These are phyloP conservation scores for Ramaria rubella DNA, from an alignment of 768 basidiomycete species.

Conservation along the genomic window DNA sequence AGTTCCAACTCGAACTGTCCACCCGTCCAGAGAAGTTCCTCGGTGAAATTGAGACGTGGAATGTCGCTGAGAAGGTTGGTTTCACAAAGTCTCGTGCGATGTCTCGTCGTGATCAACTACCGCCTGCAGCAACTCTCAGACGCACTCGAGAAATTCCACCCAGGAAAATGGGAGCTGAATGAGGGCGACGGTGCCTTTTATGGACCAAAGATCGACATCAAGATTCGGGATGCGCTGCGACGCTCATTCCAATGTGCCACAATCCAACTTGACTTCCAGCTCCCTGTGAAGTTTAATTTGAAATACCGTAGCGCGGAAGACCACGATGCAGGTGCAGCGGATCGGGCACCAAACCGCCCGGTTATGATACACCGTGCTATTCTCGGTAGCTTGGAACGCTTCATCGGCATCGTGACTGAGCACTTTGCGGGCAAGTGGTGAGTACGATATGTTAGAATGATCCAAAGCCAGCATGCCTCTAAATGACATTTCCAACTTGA, in stretches of 20 bases:
- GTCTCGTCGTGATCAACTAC: slow-evolving; percentile 8
- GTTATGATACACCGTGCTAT: slow-evolving; percentile 99
- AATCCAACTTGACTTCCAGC: slow-evolving; percentile 98
- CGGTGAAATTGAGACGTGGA: slow-evolving; percentile 85
- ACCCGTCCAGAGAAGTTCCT: slow-evolving; percentile 94
- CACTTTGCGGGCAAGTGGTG: slow-evolving; percentile 98
- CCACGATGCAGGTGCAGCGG: slow-evolving; percentile 44
- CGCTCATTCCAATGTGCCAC: slow-evolving; percentile 98
- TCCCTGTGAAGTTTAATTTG: slow-evolving; percentile 93
- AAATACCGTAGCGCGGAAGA: slow-evolving; percentile 81
- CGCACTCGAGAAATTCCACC: slow-evolving; percentile 78
- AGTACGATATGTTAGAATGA: slow-evolving; percentile 18
- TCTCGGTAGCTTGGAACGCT: slow-evolving; percentile 87
- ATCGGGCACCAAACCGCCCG: slow-evolving; percentile 60
- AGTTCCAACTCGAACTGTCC: slow-evolving; percentile 89
- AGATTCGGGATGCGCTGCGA: slow-evolving; percentile 83
- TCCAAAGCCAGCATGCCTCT: neutral
- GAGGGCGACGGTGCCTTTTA: slow-evolving; percentile 99
- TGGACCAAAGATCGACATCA: slow-evolving; percentile 98
- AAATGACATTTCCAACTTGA: slow-evolving; percentile 10
- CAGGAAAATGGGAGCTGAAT: slow-evolving; percentile 88
- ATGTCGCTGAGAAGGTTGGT: slow-evolving; percentile 72
- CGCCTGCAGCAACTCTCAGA: slow-evolving; percentile 64
- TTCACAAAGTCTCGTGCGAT: slow-evolving; percentile 13
- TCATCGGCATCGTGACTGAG: slow-evolving; percentile 95